Conservation (phyloP, 257 asterid genomes). For the Echium plantagineum region DNA sequence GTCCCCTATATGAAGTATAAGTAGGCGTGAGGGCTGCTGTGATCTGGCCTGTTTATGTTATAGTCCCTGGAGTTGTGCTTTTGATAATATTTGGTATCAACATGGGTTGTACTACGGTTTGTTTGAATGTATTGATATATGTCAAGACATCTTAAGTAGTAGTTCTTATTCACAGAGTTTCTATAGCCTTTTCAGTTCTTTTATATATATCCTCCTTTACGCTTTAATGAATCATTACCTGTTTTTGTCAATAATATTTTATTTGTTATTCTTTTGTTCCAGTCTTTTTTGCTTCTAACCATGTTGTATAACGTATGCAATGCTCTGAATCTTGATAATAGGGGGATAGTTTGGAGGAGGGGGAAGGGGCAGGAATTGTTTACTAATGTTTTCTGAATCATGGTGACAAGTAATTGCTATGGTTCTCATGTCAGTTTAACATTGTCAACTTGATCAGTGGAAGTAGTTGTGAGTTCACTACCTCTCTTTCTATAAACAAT, state of each 20-base stretch:
- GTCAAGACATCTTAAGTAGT: too few species aligned
- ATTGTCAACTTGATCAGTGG: too few species aligned
- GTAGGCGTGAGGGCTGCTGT: background rate
- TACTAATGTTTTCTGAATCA: too few species aligned
- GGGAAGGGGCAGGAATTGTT: too few species aligned
- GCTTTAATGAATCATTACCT: background rate
- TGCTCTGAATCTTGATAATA: background rate
- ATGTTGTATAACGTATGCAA: background rate
- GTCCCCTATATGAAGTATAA: background rate
- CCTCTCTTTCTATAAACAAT: too few species aligned
- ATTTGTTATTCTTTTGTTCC: background rate
- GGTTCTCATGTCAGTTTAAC: too few species aligned
- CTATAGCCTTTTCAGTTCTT: background rate
- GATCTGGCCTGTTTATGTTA: background rate
- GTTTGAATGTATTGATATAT: too few species aligned
- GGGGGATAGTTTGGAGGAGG: too few species aligned
- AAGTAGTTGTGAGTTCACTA: too few species aligned
- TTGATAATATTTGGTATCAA: background rate
- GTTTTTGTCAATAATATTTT: too few species aligned
- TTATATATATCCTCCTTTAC: background rate
- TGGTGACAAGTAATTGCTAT: too few species aligned
- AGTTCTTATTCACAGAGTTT: background rate
- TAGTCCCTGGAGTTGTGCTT: background rate
- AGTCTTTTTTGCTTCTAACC: background rate
- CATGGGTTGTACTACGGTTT: background rate